These are phyloP conservation scores for Alternaria longipes DNA, from an alignment of 2,329 filamentous ascomycete species.

Conservation along the genomic window DNA sequence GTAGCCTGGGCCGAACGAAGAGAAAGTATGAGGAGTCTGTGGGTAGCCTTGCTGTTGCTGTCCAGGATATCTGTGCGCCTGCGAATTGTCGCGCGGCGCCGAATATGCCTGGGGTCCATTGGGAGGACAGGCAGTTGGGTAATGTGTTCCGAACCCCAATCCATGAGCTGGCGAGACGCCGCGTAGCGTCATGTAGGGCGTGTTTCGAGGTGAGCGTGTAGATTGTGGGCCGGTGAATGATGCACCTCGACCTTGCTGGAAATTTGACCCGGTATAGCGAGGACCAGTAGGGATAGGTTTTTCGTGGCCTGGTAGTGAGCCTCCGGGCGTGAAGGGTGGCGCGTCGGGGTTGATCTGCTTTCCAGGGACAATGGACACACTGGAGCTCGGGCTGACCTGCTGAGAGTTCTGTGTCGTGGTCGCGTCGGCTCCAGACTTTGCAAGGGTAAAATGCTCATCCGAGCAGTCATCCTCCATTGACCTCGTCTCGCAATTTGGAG, in stretches of 20 bases:
- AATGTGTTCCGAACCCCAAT: background rate
- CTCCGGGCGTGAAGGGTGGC: background rate
- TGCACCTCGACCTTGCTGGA: background rate
- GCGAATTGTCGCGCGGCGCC: background rate
- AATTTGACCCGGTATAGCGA: background rate
- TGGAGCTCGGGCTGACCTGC: background rate
- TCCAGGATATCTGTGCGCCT: background rate
- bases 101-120: background rate
- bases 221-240: background rate
- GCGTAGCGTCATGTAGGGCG: background rate
- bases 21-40: background rate
- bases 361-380: background rate
- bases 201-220: background rate
- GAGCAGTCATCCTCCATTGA: no score
- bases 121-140: background rate
- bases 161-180: background rate
- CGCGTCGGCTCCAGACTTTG: background rate
- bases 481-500: background rate
- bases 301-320: background rate
- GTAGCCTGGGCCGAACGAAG: background rate
- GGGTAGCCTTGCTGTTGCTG: background rate
- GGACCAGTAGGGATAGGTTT: background rate
- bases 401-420: background rate
- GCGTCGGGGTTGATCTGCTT: background rate
- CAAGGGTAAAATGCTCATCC: background rate